phyloP scores from a whole-genome alignment of 2,329 filamentous ascomycete genomes.

The Furcasterigmium sp. region DNA sequence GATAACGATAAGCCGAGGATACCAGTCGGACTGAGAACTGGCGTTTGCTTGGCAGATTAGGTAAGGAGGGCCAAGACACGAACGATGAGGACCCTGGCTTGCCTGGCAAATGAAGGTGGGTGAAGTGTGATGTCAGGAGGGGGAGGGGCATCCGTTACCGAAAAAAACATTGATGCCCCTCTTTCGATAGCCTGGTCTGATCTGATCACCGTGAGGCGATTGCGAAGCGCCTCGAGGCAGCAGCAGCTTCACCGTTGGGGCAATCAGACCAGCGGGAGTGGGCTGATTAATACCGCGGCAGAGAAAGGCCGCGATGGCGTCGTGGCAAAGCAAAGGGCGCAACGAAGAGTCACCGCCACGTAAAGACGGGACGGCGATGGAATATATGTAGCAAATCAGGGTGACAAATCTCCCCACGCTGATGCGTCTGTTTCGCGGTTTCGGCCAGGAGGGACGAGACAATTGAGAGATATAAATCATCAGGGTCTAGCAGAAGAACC shows the following conservation, averaged over 20 bases:
- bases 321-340: too few relatives aligned
- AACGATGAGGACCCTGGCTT: too few relatives aligned
- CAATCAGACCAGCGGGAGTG: too few relatives aligned
- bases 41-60: not conserved
- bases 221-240: too few relatives aligned
- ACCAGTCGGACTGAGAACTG: not conserved
- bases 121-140: constrained; percentile 3
- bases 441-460: too few relatives aligned
- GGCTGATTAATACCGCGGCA: too few relatives aligned
- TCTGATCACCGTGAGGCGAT: too few relatives aligned
- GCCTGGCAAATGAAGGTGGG: too few relatives aligned
- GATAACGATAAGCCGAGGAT: not conserved
- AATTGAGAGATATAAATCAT: not conserved
- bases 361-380: not conserved
- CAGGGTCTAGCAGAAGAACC: too few relatives aligned
- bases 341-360: not conserved
- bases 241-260: too few relatives aligned
- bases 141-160: not conserved
- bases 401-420: constrained; percentile 1
- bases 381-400: not conserved
- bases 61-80: not conserved
- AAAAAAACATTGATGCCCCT: constrained; percentile 1
- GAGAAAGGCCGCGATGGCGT: too few relatives aligned
- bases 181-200: not conserved
- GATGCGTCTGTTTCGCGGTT: too few relatives aligned